Base-by-base conservation (phyloP, 75 land plant species). In the Cupressus sempervirens region DNA sequence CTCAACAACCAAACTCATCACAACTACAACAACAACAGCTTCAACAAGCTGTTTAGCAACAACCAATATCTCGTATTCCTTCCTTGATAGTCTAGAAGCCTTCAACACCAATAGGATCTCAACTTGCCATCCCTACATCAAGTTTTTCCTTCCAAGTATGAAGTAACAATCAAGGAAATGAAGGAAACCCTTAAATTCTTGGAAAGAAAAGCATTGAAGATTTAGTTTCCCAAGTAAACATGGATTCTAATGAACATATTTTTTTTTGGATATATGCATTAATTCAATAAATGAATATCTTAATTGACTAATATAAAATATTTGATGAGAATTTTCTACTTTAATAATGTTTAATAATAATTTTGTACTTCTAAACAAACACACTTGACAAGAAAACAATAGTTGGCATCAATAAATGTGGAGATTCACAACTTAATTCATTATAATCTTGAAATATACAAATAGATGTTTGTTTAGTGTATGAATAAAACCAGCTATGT, bases 181-280 rank as follows among this genome's bases (percentile, higher is more conserved):
- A 93, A 83, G 85, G 93, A 2, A 88, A 83, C 67, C 92, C 88
- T 86, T 91, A 88, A 68, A 88, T 96, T 83, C 93, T 93, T 68
- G 96, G 98, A 40, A 96, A 91, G 88, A 88, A 95, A 82, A 95
- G 92, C 73, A 96, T 96, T 65, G 97, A 93, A 46, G 97, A 96
- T 86, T 84, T 96, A 29, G 97, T 96, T 81, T 85, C 97, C 14
- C 98, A 93, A 92, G 97, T 95, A 77, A 23, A 77, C 4, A 29
- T 70, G 14, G 35, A 70, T 70, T 29, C 35, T 70, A 32, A 70
- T 32, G 32, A n/a, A n/a, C n/a, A n/a, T 70, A 14, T 32, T 70
- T 32, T 23, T 20, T 65, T 65, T 65, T 65, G 12, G 7, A 32
- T 30, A 8, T 3, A 30, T 70, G 74, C 35, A 70, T 70, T 3